Evolutionary conservation across 306 rosid genomes (phyloP), one percentile per base, ranked within the genome.

Genomic region (Echinosophora koreensis): DNA sequence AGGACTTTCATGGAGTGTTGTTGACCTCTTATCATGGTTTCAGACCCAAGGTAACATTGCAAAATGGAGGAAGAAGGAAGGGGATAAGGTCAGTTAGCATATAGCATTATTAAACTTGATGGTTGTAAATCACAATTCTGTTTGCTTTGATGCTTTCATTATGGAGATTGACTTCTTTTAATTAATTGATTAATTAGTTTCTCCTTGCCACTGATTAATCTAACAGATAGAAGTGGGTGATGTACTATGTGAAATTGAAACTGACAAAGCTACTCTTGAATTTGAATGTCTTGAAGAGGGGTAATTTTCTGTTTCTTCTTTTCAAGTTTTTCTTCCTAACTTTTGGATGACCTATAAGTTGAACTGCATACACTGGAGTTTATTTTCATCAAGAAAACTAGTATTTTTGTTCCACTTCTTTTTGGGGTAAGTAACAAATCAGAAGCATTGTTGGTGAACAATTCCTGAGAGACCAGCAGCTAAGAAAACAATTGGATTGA

Each of bases 281-380:
- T 92, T 87, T 88, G 98, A 95, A 88, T 83, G 97, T 81, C 97
- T 90, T 71, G 98, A 95, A 84, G 97, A 95, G 84, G 98, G 98
- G 98, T 95, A 88, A 88, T 73, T 66, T 60, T 49, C 67, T 39
- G 75, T 74, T 27, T 72, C 49, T 63, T 52, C 72, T 63, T 46
- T 47, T 28, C 9, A 55, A 22, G 2, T 6, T 66, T 55, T 56
- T 64, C 72, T 30, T 71, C 56, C 9, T 10, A 27, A 63, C 34
- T 78, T 39, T 54, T 54, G 38, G 55, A 81, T 74, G 64, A 46
- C 73, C 35, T 82, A 47, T 67, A 46, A 55, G 44, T 46, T 83
- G 62, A 51, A 41, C 73, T 68, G 9, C 38, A 37, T 54, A 56
- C 35, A 63, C 35, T 56, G 11, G 37, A 37, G 6, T 52, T 60